A percentile compares a stretch with the other conserved stretches of the same genome.
Conservation (phyloP, 148 eudicot genomes). For the Heliamphora exappendiculata region DNA sequence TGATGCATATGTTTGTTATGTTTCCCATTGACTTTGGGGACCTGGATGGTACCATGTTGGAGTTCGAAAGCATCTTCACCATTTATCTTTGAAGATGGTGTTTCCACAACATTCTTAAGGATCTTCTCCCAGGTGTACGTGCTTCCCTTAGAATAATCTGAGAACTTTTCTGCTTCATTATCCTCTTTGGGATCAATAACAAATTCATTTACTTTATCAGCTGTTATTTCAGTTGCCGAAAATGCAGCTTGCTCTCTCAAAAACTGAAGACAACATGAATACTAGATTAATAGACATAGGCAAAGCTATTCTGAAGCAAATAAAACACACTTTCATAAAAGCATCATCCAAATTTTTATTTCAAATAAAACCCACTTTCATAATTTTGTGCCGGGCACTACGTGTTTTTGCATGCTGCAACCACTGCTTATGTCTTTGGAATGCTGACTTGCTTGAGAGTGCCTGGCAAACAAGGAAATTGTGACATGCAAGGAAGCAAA, state of each 20-base stretch:
- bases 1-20: slow-evolving; percentile 55
- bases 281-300: slow-evolving; percentile 13
- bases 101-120: slow-evolving; percentile 37
- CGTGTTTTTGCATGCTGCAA: slow-evolving; percentile 93
- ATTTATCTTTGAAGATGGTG: slow-evolving; percentile 31
- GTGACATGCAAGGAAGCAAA: slow-evolving; percentile 7
- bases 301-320: background rate
- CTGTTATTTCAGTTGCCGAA: slow-evolving; percentile 61
- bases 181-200: slow-evolving; percentile 48
- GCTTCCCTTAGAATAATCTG: slow-evolving; percentile 41
- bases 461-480: slow-evolving; percentile 36
- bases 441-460: slow-evolving; percentile 82
- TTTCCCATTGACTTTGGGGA: slow-evolving; percentile 79
- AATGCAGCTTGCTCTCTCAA: slow-evolving; percentile 80
- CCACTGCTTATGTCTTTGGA: slow-evolving; percentile 88
- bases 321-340: background rate
- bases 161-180: slow-evolving; percentile 25
- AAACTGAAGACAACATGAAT: slow-evolving; percentile 40
- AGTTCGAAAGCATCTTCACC: slow-evolving; percentile 37
- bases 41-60: slow-evolving; percentile 33
- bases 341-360: background rate
- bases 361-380: slow-evolving; percentile 45
- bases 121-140: slow-evolving; percentile 46
- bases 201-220: slow-evolving; percentile 47
- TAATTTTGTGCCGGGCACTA: slow-evolving; percentile 91